Evolutionary conservation across 306 rosid genomes (phyloP).

Genomic region (Cucumis sativus): DNA sequence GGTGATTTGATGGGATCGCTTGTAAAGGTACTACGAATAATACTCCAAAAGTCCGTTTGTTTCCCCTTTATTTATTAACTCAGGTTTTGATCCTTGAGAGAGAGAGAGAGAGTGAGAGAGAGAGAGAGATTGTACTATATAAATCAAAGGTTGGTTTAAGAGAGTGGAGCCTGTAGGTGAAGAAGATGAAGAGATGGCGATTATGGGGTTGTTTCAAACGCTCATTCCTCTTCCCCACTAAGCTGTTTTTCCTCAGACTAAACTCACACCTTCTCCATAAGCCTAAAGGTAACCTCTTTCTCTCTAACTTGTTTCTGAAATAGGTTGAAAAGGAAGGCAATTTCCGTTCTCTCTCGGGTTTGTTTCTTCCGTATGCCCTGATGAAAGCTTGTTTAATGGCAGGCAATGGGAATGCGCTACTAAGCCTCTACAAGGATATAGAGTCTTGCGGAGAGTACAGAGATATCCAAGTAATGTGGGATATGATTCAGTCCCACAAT

Average conservation of each 20-base stretch:
- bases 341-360: not conserved
- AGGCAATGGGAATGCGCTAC: conserved; percentile 46
- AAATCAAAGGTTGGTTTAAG: conserved; percentile 20
- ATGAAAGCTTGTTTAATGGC: conserved; percentile 4
- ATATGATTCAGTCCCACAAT: conserved; percentile 56
- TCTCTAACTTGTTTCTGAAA: not conserved
- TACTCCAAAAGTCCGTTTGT: not conserved
- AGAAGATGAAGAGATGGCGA: conserved; percentile 42
- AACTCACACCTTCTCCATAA: conserved; percentile 30
- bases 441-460: conserved; percentile 64
- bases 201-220: conserved; percentile 40
- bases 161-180: conserved; percentile 3
- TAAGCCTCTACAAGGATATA: conserved; percentile 53
- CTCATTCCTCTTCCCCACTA: conserved; percentile 15
- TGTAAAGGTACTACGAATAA: conserved; percentile 7
- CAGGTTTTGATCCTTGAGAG: not conserved
- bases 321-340: not conserved
- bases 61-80: not conserved
- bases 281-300: conserved; percentile 28
- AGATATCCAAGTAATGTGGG: conserved; percentile 90
- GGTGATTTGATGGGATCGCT: not conserved
- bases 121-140: conserved; percentile 9
- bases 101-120: conserved; percentile 2
- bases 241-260: conserved; percentile 18
- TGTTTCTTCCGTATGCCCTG: not conserved